Evolutionary conservation across 768 basidiomycete species (phyloP).

Genomic region (Mycena sanguinolenta): DNA sequence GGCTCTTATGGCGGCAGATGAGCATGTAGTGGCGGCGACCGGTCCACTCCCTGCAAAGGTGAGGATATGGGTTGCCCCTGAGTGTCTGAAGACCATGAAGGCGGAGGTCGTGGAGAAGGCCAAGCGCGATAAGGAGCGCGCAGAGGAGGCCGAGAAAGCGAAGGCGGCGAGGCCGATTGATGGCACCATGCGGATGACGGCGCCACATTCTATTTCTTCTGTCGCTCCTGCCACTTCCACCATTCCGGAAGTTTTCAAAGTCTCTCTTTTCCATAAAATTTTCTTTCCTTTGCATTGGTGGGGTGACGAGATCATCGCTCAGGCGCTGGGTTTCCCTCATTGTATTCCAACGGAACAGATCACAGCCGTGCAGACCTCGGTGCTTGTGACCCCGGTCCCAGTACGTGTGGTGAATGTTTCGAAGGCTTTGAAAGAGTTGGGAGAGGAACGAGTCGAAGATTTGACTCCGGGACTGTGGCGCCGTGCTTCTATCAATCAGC

Average conservation of each 20-base stretch:
- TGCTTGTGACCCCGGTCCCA: no score
- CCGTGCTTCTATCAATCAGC: not conserved
- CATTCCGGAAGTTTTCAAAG: not conserved
- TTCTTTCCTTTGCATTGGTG: conserved; percentile 12
- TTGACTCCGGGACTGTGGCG: not conserved
- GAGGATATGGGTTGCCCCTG: no score
- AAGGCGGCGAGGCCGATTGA: not conserved
- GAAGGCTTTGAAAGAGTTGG: not conserved
- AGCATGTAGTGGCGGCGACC: no score
- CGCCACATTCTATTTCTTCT: not conserved
- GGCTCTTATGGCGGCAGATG: no score
- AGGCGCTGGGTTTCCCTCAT: not conserved
- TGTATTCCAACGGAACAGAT: conserved; percentile 4
- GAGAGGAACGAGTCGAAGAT: not conserved
- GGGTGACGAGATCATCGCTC: not conserved
- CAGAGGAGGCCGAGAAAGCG: no score
- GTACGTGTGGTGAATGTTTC: no score
- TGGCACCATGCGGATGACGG: not conserved
- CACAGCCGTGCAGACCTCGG: no score
- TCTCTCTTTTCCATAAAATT: not conserved
- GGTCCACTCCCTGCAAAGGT: no score
- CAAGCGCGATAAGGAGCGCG: no score
- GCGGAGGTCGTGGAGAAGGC: no score
- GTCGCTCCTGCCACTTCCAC: not conserved
- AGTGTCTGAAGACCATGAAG: no score